Base-by-base conservation (phyloP, 305 asterid species). In the Petunia hybrid region DNA sequence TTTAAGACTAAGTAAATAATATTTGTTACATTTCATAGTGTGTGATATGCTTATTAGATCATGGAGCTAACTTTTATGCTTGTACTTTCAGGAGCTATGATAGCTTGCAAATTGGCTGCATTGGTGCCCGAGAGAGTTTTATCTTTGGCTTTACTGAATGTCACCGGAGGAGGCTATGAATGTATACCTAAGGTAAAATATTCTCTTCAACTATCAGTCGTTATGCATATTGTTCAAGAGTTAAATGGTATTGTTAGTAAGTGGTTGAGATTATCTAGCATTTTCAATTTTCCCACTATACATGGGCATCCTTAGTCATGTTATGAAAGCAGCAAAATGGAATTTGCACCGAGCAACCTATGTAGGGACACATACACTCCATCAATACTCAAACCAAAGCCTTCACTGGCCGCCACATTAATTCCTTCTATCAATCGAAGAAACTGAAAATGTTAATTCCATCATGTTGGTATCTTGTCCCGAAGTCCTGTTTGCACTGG, bases 101-200 rank as follows among this genome's bases (percentile, higher is more conserved):
- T 97, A 78, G 87, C 98, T 86, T 92, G 98, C 87, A 97, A 90
- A 88, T 86, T 97, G 88, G 99, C 98, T 66, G 92, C 97, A 74
- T 85, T 94, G 94, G 96, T 87, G 22, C 98, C 98, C 8, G 85
- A 86, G 68, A 87, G 98, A 85, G 76, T 97, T 82, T 85, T 70
- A 43, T 94, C 99, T 80, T 84, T 96, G 89, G 99, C 97, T 85
- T 90, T 96, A 84, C 82, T 94, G 82, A 97, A 97, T 86, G 99
- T 92, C 57, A 97, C 99, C 0, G 99, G 99, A 83, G 99, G 99
- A 84, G 99, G 99, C 83, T 93, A 90, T 83, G 97, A 97, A 89
- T 93, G 98, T 80, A 81, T 97, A 76, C 99, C 99, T 61, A 94
- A 88, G 98, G 99, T 97, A 88, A 9, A 45, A 51, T 51, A 45